Conservation (phyloP, 176 grass and related monocot genomes). For the Carex littledalei region DNA sequence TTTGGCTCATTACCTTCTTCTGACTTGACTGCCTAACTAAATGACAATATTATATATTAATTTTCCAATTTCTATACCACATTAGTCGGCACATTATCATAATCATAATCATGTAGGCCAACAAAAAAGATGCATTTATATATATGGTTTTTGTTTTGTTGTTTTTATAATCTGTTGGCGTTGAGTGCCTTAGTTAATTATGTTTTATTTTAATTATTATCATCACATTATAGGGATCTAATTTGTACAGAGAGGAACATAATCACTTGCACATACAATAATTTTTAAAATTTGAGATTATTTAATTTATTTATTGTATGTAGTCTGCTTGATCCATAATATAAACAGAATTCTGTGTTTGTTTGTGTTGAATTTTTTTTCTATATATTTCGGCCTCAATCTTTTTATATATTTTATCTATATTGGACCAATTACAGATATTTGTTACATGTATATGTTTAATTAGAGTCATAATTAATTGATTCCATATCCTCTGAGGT, state of each 20-base stretch:
- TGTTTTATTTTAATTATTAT: not conserved
- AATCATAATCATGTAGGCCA: conserved; percentile 9
- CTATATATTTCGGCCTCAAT: not conserved
- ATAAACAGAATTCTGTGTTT: not conserved
- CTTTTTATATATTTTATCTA: not conserved
- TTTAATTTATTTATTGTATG: no score
- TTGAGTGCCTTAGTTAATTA: not conserved
- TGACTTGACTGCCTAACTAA: conserved; percentile 25
- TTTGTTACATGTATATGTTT: not conserved
- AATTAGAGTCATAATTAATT: not conserved
- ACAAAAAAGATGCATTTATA: not conserved
- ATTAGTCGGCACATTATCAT: conserved; percentile 19
- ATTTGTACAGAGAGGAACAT: not conserved
- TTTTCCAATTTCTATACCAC: conserved; percentile 8
- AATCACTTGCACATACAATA: not conserved
- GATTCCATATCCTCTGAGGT: no score
- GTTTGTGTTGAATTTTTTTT: not conserved
- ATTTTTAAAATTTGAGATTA: no score
- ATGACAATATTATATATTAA: conserved; percentile 3
- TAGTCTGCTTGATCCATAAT: not conserved
- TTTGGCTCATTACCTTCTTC: conserved; percentile 3
- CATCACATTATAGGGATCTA: not conserved
- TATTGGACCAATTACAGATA: not conserved
- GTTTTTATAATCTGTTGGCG: not conserved
- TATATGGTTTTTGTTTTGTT: not conserved